A percentile compares a stretch with the other conserved stretches of the same genome.
These are phyloP conservation scores for Candida pseudoviswanathii DNA, from an alignment of 1,139 yeast species.

Conservation along the genomic window DNA sequence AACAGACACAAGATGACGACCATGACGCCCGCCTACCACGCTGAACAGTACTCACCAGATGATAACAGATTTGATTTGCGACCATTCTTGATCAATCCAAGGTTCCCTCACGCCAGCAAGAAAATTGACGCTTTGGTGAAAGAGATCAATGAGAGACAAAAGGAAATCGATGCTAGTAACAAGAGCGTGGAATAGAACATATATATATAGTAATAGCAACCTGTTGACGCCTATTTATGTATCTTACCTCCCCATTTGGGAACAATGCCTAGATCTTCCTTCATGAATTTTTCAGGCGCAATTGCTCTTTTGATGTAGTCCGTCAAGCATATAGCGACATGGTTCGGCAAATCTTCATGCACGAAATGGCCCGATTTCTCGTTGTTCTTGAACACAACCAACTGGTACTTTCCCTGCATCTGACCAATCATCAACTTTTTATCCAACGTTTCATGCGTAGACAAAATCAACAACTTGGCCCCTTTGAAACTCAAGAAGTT, in stretches of 20 bases:
- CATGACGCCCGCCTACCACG: conserved; percentile 94
- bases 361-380: conserved; percentile 80
- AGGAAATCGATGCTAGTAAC: conserved; percentile 25
- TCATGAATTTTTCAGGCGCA: conserved; percentile 36
- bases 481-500: conserved; percentile 54
- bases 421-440: conserved; percentile 87
- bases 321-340: conserved; percentile 57
- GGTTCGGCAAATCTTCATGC: conserved; percentile 84
- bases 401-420: conserved; percentile 94
- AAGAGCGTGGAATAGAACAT: conserved; percentile 32
- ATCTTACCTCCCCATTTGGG: conserved; percentile 58
- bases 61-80: conserved; percentile 94
- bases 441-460: conserved; percentile 89
- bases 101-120: conserved; percentile 86
- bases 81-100: conserved; percentile 90
- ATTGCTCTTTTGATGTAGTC: conserved; percentile 53
- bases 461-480: conserved; percentile 75
- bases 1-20: conserved; percentile 97
- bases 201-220: neutral
- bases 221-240: conserved; percentile 19
- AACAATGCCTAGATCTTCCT: conserved; percentile 41
- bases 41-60: conserved; percentile 97
- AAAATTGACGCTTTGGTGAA: conserved; percentile 80
- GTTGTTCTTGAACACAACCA: conserved; percentile 70
- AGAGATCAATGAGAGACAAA: conserved; percentile 44